Evolutionary conservation across 1,284 basidiomycete genomes (phyloP).

Genomic region (Gomphus sp.): DNA sequence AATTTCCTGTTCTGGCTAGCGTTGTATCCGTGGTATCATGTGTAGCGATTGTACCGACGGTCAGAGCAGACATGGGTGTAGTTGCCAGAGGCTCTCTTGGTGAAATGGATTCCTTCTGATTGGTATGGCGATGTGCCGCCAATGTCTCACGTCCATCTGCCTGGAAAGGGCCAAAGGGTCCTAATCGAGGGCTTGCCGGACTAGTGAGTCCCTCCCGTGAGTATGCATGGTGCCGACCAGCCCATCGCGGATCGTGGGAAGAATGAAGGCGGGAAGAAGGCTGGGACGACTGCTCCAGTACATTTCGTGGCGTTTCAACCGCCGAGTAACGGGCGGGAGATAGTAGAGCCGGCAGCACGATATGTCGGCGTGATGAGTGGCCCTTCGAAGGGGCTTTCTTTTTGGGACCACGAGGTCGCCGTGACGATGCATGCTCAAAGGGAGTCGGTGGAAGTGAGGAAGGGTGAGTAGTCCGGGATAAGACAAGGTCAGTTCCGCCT

Average conservation of each 20-base stretch:
- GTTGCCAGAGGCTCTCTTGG: background rate
- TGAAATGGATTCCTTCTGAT: background rate
- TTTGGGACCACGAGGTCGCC: background rate
- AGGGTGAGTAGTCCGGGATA: background rate
- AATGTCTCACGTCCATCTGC: background rate
- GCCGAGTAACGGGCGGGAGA: conserved; percentile 9
- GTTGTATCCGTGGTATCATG: background rate
- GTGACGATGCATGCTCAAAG: background rate
- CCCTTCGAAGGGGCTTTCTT: background rate
- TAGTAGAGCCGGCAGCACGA: conserved; percentile 11
- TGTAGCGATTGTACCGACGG: background rate
- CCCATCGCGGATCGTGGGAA: background rate
- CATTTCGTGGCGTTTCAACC: background rate
- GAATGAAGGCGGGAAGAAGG: background rate
- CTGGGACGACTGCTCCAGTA: background rate
- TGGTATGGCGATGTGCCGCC: background rate
- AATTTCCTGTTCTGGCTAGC: background rate
- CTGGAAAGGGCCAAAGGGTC: background rate
- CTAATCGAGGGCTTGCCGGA: background rate
- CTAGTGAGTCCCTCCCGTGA: background rate
- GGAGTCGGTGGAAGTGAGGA: background rate
- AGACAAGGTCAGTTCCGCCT: background rate
- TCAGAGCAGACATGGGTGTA: background rate
- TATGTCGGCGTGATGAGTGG: conserved; percentile 2
- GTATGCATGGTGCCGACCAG: background rate